Evolutionary conservation across 495 filamentous ascomycete genomes (phyloP), one percentile per base, ranked within the genome.

Genomic region (Trypethelium eluteriae): DNA sequence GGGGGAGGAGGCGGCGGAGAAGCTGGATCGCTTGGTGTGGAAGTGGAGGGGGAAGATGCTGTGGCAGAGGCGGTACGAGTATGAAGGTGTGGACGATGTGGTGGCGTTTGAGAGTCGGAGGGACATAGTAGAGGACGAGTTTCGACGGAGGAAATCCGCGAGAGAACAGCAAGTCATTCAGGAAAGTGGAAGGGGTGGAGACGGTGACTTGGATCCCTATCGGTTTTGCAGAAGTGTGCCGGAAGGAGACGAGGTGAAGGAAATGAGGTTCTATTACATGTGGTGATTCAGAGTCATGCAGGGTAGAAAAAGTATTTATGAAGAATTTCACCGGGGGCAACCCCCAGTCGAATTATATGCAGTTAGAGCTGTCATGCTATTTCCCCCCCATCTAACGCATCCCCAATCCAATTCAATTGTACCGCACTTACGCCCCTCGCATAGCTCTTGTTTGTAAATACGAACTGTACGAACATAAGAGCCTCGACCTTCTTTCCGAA

Each of bases 381-480:
- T 25, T 25, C 50, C 64, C 41, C 56, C 18, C 77, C 76, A 35
- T 78, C 83, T 73, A 91, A 73, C 2, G 83, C 84, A 68, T 93
- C 89, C 5, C 83, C 83, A 38, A 97, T 83, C 95, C 94, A 98
- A 69, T 88, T 83, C 72, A 93, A 86, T 79, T 96, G 88, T 41
- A 97, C 86, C 2, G 85, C 86, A 76, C 89, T 95, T 62, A 97
- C 93, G 46, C 88, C 88, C 74, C 92, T 88, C 14, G 89, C 95
- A 78, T 95, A 99, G 71, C 88, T 93, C 74, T 88, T 90, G 63
- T 88, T 90, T 7, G 95, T 99, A 74, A 89, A 98, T 2, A 99
- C 93, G 76, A 94, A 92, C 75, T 99, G 93, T 69, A 93, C 84
- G 72, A 93, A 99, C 86, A 98, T 87, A 70, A 99, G 94, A 0